These are phyloP conservation scores for Trichoderma brevicompactum DNA, from an alignment of 2,329 filamentous ascomycete genomes.

Conservation along the genomic window DNA sequence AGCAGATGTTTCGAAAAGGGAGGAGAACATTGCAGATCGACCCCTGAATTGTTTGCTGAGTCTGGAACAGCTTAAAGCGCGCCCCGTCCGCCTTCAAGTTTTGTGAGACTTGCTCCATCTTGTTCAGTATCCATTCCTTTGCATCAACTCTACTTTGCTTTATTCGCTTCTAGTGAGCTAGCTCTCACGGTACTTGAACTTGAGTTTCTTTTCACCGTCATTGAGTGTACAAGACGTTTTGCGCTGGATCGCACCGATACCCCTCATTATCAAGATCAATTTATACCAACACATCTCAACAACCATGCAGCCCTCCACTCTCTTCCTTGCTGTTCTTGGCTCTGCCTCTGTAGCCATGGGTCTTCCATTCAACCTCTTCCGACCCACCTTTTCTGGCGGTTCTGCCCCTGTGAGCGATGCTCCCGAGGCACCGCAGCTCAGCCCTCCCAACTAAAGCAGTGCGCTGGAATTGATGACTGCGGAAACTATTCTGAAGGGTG, in stretches of 20 bases:
- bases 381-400: slow-evolving; percentile 1
- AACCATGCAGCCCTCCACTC: slow-evolving; percentile 34
- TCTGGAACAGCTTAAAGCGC: background rate
- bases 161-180: slow-evolving; percentile 7
- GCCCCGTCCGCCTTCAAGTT: background rate
- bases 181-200: background rate
- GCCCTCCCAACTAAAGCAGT: background rate
- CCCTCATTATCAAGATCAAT: background rate
- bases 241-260: slow-evolving; percentile 22
- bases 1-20: slow-evolving; percentile 4
- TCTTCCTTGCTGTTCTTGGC: slow-evolving; percentile 32
- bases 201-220: background rate
- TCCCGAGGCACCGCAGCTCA: slow-evolving; percentile 2
- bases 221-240: background rate
- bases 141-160: background rate
- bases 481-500: too few relatives aligned
- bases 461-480: background rate
- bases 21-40: background rate
- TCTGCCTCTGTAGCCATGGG: slow-evolving; percentile 33
- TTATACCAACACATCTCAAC: slow-evolving; percentile 11
- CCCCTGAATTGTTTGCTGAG: background rate
- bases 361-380: slow-evolving; percentile 33
- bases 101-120: background rate
- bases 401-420: slow-evolving; percentile 5
- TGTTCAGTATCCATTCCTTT: slow-evolving; percentile 8